These are phyloP conservation scores for Amanita rubescens DNA, from an alignment of 768 basidiomycete genomes.

Conservation along the genomic window DNA sequence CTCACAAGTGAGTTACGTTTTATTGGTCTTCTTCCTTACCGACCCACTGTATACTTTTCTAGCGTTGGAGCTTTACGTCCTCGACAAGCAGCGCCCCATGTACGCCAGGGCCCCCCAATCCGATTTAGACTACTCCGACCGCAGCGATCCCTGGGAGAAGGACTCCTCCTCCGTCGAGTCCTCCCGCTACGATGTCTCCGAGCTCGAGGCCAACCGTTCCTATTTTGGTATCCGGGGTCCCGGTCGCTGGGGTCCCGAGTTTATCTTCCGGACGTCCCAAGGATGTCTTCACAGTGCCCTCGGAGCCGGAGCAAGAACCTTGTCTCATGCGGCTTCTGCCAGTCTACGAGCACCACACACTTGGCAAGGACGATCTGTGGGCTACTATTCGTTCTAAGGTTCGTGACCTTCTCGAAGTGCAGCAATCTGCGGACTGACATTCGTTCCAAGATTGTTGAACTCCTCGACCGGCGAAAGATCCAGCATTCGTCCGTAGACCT, in stretches of 20 bases:
- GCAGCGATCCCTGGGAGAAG: background rate
- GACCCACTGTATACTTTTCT: background rate
- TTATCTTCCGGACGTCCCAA: conserved; percentile 27
- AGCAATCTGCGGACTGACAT: conserved; percentile 23
- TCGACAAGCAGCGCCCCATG: background rate
- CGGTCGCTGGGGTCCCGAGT: conserved; percentile 23
- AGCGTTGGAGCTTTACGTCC: background rate
- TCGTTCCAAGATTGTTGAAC: conserved; percentile 24
- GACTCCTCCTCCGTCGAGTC: conserved; percentile 11
- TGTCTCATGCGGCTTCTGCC: conserved; percentile 23
- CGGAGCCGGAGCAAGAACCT: conserved; percentile 21
- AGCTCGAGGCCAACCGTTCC: conserved; percentile 22
- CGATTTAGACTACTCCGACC: background rate
- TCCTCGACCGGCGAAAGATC: no score
- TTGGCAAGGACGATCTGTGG: conserved; percentile 25
- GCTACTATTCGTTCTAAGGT: conserved; percentile 24
- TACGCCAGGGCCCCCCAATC: background rate
- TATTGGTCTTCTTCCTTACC: background rate
- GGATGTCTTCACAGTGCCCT: conserved; percentile 22
- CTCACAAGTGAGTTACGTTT: background rate
- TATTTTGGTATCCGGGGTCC: conserved; percentile 23
- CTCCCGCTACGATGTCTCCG: conserved; percentile 17
- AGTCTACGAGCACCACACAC: conserved; percentile 21
- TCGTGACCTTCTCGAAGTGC: conserved; percentile 23
- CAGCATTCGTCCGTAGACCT: no score